Evolutionary conservation across 768 basidiomycete species (phyloP).

Genomic region (Gyrodon lividus): DNA sequence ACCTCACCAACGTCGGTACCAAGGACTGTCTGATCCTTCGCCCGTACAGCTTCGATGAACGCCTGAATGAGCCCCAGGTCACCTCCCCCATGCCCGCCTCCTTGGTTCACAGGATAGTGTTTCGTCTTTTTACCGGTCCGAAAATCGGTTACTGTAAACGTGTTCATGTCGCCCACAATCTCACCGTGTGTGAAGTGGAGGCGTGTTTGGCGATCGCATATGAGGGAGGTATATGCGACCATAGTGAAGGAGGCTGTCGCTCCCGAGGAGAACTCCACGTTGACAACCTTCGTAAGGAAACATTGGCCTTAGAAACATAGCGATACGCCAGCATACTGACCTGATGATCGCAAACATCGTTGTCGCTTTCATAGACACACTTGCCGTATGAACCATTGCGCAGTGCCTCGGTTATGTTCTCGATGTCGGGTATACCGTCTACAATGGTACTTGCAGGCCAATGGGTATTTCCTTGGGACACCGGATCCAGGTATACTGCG

Average conservation of each 20-base stretch:
- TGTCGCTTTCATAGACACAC: slow-evolving; percentile 83
- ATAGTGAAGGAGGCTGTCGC: slow-evolving; percentile 86
- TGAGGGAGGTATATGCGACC: slow-evolving; percentile 77
- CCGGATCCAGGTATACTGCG: slow-evolving; percentile 79
- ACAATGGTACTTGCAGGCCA: slow-evolving; percentile 75
- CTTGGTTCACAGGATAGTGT: slow-evolving; percentile 52
- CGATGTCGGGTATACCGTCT: slow-evolving; percentile 84
- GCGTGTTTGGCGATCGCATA: slow-evolving; percentile 81
- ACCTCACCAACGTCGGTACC: slow-evolving; percentile 69
- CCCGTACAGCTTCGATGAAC: slow-evolving; percentile 75
- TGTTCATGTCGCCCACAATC: slow-evolving; percentile 81
- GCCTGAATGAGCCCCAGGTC: slow-evolving; percentile 72
- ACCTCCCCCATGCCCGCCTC: slow-evolving; percentile 82
- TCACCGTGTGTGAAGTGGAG: slow-evolving; percentile 87
- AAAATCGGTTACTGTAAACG: slow-evolving; percentile 78
- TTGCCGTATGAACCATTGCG: slow-evolving; percentile 68
- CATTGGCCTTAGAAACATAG: background rate
- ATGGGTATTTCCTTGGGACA: slow-evolving; percentile 40
- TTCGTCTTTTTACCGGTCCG: slow-evolving; percentile 45
- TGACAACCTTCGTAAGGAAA: slow-evolving; percentile 57
- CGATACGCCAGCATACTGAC: slow-evolving; percentile 22
- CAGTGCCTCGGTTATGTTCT: slow-evolving; percentile 77
- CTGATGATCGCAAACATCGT: slow-evolving; percentile 90
- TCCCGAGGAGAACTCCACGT: slow-evolving; percentile 80
- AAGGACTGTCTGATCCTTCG: slow-evolving; percentile 58